These are phyloP conservation scores for Penicillium expansum DNA, from an alignment of 2,329 filamentous ascomycete genomes.

Conservation along the genomic window DNA sequence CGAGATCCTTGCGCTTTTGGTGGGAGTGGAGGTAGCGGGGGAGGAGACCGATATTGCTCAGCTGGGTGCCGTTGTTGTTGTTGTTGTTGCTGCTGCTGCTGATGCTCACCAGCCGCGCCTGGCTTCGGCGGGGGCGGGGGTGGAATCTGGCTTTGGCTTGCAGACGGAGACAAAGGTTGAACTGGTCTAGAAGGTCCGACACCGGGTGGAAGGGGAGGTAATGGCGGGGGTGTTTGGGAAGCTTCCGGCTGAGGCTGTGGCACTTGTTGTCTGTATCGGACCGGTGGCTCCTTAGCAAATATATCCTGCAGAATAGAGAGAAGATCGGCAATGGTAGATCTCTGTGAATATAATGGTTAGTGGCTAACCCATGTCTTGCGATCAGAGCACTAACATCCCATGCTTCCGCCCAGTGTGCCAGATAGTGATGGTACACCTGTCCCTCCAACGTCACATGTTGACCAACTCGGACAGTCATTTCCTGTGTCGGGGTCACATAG, in stretches of 20 bases:
- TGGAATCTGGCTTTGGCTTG: conserved; percentile 24
- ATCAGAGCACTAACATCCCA: conserved; percentile 72
- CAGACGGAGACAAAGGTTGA: conserved; percentile 23
- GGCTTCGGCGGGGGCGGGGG: conserved; percentile 42
- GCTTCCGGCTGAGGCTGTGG: conserved; percentile 29
- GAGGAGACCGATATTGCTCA: conserved; percentile 31
- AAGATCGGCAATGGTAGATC: conserved; percentile 80
- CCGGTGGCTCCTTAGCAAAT: conserved; percentile 92
- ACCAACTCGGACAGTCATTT: conserved; percentile 85
- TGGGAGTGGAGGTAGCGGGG: conserved; percentile 41
- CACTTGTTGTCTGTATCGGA: conserved; percentile 63
- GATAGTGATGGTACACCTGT: conserved; percentile 90
- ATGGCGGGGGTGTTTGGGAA: conserved; percentile 57
- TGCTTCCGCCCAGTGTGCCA: conserved; percentile 82
- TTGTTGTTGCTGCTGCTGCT: conserved; percentile 4
- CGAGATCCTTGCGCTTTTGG: conserved; percentile 29
- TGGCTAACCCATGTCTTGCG: background rate
- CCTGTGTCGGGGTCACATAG: conserved; percentile 83
- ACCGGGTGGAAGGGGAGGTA: conserved; percentile 71
- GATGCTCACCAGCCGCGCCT: conserved; percentile 20
- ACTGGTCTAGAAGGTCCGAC: conserved; percentile 43
- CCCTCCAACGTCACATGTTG: conserved; percentile 95
- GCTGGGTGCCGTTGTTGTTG: conserved; percentile 11
- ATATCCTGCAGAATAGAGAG: conserved; percentile 77
- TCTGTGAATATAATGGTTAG: conserved; percentile 47